phyloP scores from a whole-genome alignment of 164 flowering plant species.

The Magnolia changhungtana region DNA sequence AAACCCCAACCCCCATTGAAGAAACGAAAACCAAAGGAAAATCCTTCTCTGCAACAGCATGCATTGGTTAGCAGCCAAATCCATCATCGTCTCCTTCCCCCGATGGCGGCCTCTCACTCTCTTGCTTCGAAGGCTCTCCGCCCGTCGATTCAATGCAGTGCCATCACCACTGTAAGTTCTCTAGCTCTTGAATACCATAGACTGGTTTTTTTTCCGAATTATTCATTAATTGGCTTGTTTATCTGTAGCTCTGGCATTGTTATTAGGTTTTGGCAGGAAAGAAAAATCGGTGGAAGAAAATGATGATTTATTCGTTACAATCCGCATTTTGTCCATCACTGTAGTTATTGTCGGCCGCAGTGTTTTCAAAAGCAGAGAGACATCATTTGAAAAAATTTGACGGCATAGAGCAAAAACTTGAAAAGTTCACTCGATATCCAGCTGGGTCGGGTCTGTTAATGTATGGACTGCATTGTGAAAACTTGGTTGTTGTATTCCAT shows the following conservation, averaged over 20 bases:
- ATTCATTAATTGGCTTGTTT: not conserved
- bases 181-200: not conserved
- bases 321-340: no score
- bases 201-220: not conserved
- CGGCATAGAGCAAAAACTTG: no score
- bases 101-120: slow-evolving; percentile 49
- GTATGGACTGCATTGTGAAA: no score
- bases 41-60: slow-evolving; percentile 13
- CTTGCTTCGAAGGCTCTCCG: slow-evolving; percentile 31
- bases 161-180: slow-evolving; percentile 24
- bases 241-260: no score
- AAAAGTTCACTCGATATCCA: no score
- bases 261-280: not conserved
- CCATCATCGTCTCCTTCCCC: slow-evolving; percentile 42
- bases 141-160: slow-evolving; percentile 16
- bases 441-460: no score
- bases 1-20: not conserved
- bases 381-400: no score
- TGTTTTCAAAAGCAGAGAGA: no score
- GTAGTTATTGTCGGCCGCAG: no score
- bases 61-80: slow-evolving; percentile 52
- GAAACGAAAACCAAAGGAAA: not conserved
- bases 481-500: no score
- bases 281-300: not conserved
- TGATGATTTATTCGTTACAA: not conserved